These are phyloP conservation scores for Amanita brunnescens DNA, from an alignment of 768 basidiomycete genomes.

Conservation along the genomic window DNA sequence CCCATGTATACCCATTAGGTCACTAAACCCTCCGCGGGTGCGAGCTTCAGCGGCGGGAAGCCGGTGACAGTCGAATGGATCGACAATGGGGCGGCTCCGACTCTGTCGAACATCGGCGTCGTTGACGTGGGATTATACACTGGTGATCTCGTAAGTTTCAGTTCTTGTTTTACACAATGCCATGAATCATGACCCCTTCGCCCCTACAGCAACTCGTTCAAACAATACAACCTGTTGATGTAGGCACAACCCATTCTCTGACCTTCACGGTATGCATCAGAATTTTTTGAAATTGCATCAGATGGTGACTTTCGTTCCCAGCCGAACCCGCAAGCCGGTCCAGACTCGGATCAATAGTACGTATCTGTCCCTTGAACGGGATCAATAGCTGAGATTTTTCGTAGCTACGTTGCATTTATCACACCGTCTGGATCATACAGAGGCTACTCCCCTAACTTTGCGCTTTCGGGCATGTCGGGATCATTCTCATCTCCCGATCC, in stretches of 20 bases:
- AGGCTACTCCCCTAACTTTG: conserved; percentile 2
- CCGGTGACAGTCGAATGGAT: conserved; percentile 2
- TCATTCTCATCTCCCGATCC: conserved; percentile 3
- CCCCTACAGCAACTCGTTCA: conserved; percentile 7
- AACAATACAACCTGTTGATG: conserved; percentile 2
- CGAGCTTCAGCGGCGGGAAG: conserved; percentile 2
- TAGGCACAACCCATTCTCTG: background rate
- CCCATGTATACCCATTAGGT: conserved; percentile 1
- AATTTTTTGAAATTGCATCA: background rate
- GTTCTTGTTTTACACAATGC: background rate
- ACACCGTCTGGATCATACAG: background rate
- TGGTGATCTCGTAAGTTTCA: background rate
- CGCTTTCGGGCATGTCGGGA: conserved; percentile 6
- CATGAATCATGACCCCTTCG: too few species aligned
- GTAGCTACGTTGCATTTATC: conserved; percentile 5
- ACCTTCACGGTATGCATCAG: conserved; percentile 2
- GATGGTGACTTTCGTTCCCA: background rate
- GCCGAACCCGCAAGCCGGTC: conserved; percentile 5
- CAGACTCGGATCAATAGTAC: conserved; percentile 5
- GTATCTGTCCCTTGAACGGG: background rate
- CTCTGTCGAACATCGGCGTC: background rate
- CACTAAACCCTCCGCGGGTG: background rate
- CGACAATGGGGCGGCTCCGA: conserved; percentile 1
- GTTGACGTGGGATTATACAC: conserved; percentile 2
- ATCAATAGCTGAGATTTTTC: background rate